Percentiles rank a stretch among this genome's conserved stretches.
Conservation (phyloP, 1,284 basidiomycete genomes). For the Porodaedalea pini region DNA sequence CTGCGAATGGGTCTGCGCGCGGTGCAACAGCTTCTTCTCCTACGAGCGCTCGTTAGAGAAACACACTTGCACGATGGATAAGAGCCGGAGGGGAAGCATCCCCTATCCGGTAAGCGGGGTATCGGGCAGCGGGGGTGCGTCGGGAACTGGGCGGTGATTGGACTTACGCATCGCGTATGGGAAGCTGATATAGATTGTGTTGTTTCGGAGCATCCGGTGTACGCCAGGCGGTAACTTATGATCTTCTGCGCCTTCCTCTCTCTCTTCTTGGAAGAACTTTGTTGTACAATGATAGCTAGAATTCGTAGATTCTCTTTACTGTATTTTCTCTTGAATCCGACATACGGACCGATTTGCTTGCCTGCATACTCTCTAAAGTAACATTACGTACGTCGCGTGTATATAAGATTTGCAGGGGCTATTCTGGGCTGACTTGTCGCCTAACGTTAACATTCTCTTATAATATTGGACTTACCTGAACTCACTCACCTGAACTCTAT, state of each 20-base stretch:
- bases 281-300: conserved; percentile 1
- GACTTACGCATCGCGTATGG: background rate
- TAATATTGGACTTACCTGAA: no score
- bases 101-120: conserved; percentile 4
- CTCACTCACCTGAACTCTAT: background rate
- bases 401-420: no score
- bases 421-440: no score
- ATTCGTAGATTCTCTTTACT: background rate
- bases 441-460: background rate
- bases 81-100: conserved; percentile 19
- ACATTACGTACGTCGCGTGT: background rate
- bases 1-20: conserved; percentile 21
- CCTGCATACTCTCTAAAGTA: background rate
- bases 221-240: conserved; percentile 3
- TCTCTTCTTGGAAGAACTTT: background rate
- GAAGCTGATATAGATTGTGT: background rate
- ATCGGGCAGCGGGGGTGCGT: conserved; percentile 1
- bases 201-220: conserved; percentile 1
- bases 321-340: background rate
- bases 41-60: conserved; percentile 23
- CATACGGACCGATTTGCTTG: background rate
- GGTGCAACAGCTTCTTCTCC: conserved; percentile 23
- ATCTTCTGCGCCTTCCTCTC: background rate
- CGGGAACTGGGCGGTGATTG: conserved; percentile 13
- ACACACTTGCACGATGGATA: conserved; percentile 21